Base-by-base conservation (phyloP, 2,329 filamentous ascomycete genomes). In the Sclerotinia subarctica region DNA sequence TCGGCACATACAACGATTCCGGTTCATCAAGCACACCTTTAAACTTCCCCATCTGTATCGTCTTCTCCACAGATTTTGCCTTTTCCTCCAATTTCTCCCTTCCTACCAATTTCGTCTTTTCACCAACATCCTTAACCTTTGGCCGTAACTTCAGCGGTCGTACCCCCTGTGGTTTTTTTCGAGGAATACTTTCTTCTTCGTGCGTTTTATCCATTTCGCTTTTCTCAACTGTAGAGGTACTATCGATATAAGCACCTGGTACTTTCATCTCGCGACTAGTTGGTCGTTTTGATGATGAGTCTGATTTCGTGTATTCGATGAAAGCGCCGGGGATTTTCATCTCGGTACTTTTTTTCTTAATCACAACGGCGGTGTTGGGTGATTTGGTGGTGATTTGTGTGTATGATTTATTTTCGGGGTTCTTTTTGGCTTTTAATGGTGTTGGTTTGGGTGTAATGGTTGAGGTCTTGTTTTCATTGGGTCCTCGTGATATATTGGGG, bases 161-260 rank as follows among this genome's bases (percentile, higher is more conserved):
- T 1, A 62, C 29, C 3, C 54, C 32, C 17, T 47, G 38, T 26
- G 26, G 21, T n/a, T 47, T 65, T 15, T 46, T 67, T 21, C 49
- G n/a, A 13, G 17, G 29, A 32, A 60, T 52, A 3, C 47, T 52
- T 47, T 64, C 62, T 24, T 73, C 73, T 10, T 75, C 72, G 24
- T 72, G 35, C 7, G 52, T 72, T 29, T 67, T 35, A 8, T 35
- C 35, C 8, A 35, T 35, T 1, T 72, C 71, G 15, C 69, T 26
- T 42, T 17, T 42, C 38, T 42, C 38, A 15, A 73, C 70, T 19
- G 56, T 64, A 21, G 68, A 56, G 24, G 26, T 24, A 52, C 64
- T 64, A 17, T 71, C 70, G 24, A 71, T 42, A 57, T 63, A 73
- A 1, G 72, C 62, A 15, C 71, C 70, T 7, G 72, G 72, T 13